Percentiles rank a stretch among this genome's conserved stretches.
phyloP scores from a whole-genome alignment of 2,329 filamentous ascomycete genomes.

The Xylaria sp. region DNA sequence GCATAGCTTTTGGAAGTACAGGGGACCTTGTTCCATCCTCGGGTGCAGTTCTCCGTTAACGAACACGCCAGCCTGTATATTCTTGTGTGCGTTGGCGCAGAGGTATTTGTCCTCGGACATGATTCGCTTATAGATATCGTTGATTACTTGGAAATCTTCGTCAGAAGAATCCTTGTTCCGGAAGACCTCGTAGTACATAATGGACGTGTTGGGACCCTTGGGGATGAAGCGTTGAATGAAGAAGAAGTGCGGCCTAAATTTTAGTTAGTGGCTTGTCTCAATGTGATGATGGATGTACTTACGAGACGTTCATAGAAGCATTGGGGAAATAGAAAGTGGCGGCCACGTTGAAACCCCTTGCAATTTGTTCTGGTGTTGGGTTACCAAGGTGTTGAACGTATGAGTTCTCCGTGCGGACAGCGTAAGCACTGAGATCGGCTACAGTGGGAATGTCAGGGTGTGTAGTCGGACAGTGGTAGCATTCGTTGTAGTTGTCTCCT shows the following conservation, averaged over 20 bases:
- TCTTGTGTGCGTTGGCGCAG: constrained; percentile 67
- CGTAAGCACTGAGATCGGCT: constrained; percentile 66
- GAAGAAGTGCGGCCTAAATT: constrained; percentile 60
- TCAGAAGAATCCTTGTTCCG: constrained; percentile 69
- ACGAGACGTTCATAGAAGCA: constrained; percentile 39
- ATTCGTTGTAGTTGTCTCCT: constrained; percentile 73
- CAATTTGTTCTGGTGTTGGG: constrained; percentile 38
- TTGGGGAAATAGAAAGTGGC: constrained; percentile 40
- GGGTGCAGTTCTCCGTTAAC: constrained; percentile 72
- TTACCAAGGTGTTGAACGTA: constrained; percentile 58
- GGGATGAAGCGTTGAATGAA: constrained; percentile 72
- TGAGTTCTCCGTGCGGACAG: constrained; percentile 58
- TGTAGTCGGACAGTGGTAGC: constrained; percentile 70
- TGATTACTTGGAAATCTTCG: constrained; percentile 66
- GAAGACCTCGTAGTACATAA: constrained; percentile 72
- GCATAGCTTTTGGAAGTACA: constrained; percentile 65
- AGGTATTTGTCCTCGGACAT: constrained; percentile 73
- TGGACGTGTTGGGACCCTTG: constrained; percentile 58
- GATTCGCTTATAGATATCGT: constrained; percentile 70
- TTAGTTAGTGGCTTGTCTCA: constrained; percentile 52
- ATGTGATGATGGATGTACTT: constrained; percentile 16
- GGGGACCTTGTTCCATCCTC: constrained; percentile 66
- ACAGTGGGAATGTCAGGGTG: constrained; percentile 67
- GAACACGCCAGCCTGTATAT: constrained; percentile 70
- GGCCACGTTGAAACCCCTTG: constrained; percentile 36